These are phyloP conservation scores for Neopestalotiopsis clavispora DNA, from an alignment of 2,329 filamentous ascomycete species.

Conservation along the genomic window DNA sequence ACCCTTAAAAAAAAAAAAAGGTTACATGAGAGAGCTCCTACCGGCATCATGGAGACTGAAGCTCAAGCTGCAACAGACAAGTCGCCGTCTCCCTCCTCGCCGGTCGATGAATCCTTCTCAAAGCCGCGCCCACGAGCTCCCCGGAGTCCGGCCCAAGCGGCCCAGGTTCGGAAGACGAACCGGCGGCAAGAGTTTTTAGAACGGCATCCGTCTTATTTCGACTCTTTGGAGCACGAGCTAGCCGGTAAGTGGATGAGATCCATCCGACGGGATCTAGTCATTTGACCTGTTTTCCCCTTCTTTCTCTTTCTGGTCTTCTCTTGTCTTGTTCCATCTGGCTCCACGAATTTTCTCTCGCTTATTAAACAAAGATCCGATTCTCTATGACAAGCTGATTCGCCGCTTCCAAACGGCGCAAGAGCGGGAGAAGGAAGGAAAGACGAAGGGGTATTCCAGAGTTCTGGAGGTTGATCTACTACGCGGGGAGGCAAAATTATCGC, in stretches of 20 bases:
- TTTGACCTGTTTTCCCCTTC: not conserved
- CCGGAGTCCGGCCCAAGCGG: conserved; percentile 45
- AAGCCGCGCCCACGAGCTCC: conserved; percentile 50
- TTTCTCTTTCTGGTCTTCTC: not conserved
- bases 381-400: conserved; percentile 82
- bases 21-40: not conserved
- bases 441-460: conserved; percentile 78
- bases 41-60: not conserved
- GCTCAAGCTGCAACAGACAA: not conserved
- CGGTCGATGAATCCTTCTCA: conserved; percentile 27
- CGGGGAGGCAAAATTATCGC: conserved; percentile 75
- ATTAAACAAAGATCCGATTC: conserved; percentile 65
- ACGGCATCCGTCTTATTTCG: conserved; percentile 74
- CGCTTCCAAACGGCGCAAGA: conserved; percentile 76
- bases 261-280: not conserved
- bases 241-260: conserved; percentile 43
- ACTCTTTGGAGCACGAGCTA: conserved; percentile 58
- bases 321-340: not conserved
- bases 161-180: conserved; percentile 69
- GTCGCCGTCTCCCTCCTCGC: not conserved
- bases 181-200: conserved; percentile 78
- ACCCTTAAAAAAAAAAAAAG: not conserved
- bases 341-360: not conserved
- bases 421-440: conserved; percentile 72
- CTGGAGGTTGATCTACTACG: conserved; percentile 79